A percentile compares a stretch with the other conserved stretches of the same genome.
These are phyloP conservation scores for Larix kaempferi DNA, from an alignment of 75 land plant genomes.

Conservation along the genomic window DNA sequence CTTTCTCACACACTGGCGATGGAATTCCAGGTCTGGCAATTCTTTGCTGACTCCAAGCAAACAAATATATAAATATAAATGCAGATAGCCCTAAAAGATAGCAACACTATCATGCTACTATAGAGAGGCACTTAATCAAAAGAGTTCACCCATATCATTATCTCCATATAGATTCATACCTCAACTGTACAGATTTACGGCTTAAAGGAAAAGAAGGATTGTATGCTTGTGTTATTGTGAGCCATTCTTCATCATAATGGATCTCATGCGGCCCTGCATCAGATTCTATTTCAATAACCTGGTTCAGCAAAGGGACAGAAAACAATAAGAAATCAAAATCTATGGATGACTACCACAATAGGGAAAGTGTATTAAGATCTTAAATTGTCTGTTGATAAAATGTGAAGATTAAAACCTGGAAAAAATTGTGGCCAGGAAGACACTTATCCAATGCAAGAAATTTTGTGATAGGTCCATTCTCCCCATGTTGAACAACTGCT, in stretches of 20 bases:
- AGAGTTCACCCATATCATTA: neutral
- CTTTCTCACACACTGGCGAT: conserved; percentile 61
- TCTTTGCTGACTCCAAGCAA: conserved; percentile 22
- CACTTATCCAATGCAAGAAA: conserved; percentile 97
- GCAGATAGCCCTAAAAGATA: neutral
- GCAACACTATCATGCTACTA: neutral
- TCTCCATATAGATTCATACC: conserved; percentile 21
- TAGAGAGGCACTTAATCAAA: neutral
- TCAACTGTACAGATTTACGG: conserved; percentile 20
- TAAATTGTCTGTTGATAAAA: neutral
- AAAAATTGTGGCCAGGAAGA: conserved; percentile 69
- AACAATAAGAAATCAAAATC: neutral
- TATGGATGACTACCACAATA: neutral
- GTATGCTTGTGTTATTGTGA: conserved; percentile 76
- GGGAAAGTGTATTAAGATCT: neutral
- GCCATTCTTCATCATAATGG: conserved; percentile 94
- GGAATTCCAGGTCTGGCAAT: conserved; percentile 34
- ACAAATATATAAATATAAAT: conserved; percentile 1
- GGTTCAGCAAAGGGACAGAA: conserved; percentile 8
- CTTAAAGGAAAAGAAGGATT: conserved; percentile 69
- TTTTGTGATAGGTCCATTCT: conserved; percentile 60
- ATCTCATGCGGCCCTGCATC: conserved; percentile 72
- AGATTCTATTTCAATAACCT: conserved; percentile 79
- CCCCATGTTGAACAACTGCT: conserved; percentile 76
- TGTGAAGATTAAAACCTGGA: conserved; percentile 53